Percentiles rank a stretch among this genome's conserved stretches.
Evolutionary conservation across 1,284 basidiomycete species (phyloP).

Genomic region (Athelia psychrophila): DNA sequence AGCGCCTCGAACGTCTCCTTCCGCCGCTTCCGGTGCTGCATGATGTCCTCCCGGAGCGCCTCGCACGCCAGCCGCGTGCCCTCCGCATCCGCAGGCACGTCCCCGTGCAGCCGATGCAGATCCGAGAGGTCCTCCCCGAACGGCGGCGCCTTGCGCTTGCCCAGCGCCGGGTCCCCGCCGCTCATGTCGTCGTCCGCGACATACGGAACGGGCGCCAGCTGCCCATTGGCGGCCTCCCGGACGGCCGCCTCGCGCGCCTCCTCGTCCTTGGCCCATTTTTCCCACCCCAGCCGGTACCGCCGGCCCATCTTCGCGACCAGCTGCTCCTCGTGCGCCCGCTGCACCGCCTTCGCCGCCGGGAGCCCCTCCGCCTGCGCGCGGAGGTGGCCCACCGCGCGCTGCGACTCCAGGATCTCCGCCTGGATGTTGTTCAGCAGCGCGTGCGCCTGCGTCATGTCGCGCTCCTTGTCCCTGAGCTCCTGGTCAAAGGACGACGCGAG

Average conservation of each 20-base stretch:
- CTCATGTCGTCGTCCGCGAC: slow-evolving; percentile 41
- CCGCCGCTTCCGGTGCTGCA: slow-evolving; percentile 62
- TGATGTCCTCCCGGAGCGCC: slow-evolving; percentile 60
- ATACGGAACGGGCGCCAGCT: slow-evolving; percentile 43
- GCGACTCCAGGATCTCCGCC: slow-evolving; percentile 88
- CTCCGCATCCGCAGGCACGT: slow-evolving; percentile 57
- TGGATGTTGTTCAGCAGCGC: slow-evolving; percentile 87
- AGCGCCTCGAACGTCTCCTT: slow-evolving; percentile 71
- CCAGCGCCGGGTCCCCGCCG: slow-evolving; percentile 27
- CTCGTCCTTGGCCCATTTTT: slow-evolving; percentile 89
- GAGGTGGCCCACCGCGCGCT: slow-evolving; percentile 72
- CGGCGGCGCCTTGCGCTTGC: slow-evolving; percentile 46
- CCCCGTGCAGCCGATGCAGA: slow-evolving; percentile 51
- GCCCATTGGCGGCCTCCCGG: slow-evolving; percentile 54
- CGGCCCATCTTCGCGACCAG: slow-evolving; percentile 76
- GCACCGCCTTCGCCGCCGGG: slow-evolving; percentile 54
- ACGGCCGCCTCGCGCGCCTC: slow-evolving; percentile 69
- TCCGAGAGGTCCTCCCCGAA: slow-evolving; percentile 62
- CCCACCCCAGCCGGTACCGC: slow-evolving; percentile 84
- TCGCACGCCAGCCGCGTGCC: slow-evolving; percentile 60
- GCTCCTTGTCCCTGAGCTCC: slow-evolving; percentile 90
- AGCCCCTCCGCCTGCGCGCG: slow-evolving; percentile 69
- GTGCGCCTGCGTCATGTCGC: slow-evolving; percentile 90
- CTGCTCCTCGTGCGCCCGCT: slow-evolving; percentile 65
- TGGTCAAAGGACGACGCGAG: slow-evolving; percentile 93